phyloP scores from a whole-genome alignment of 2,329 filamentous ascomycete species.

The Trichophyton benhamiae region DNA sequence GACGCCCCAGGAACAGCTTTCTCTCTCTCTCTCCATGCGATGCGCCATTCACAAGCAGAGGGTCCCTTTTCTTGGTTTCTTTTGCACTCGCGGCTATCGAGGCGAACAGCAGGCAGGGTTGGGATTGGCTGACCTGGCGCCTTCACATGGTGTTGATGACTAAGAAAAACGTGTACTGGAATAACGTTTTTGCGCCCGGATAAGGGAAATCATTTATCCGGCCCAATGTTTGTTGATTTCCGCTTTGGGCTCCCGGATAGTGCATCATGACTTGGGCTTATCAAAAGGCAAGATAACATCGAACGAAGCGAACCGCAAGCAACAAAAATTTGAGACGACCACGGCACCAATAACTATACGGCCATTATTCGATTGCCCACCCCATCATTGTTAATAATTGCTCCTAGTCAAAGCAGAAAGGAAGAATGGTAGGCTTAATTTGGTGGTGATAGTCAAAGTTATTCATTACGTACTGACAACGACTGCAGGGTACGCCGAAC shows the following conservation, averaged over 20 bases:
- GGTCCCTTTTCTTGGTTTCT: not conserved
- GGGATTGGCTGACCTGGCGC: not conserved
- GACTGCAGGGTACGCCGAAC: constrained; percentile 37
- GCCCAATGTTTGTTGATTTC: not conserved
- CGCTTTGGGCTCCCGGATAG: not conserved
- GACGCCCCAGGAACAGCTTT: not conserved
- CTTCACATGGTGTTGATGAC: not conserved
- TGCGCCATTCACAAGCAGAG: not conserved
- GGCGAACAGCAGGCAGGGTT: not conserved
- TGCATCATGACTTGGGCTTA: not conserved
- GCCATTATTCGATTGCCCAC: too few species aligned
- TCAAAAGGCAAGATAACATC: not conserved
- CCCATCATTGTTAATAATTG: too few species aligned
- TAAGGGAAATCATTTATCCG: not conserved
- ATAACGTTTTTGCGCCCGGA: not conserved
- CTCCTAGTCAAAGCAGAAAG: not conserved
- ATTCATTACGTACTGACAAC: not conserved
- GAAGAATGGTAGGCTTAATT: not conserved
- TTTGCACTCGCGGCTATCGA: not conserved
- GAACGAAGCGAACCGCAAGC: too few species aligned
- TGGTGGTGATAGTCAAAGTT: not conserved
- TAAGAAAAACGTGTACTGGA: not conserved
- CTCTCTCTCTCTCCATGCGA: not conserved
- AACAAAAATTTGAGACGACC: too few species aligned
- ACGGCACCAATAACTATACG: too few species aligned